phyloP scores from a whole-genome alignment of 2,329 filamentous ascomycete species.

The Penicillium sp. region DNA sequence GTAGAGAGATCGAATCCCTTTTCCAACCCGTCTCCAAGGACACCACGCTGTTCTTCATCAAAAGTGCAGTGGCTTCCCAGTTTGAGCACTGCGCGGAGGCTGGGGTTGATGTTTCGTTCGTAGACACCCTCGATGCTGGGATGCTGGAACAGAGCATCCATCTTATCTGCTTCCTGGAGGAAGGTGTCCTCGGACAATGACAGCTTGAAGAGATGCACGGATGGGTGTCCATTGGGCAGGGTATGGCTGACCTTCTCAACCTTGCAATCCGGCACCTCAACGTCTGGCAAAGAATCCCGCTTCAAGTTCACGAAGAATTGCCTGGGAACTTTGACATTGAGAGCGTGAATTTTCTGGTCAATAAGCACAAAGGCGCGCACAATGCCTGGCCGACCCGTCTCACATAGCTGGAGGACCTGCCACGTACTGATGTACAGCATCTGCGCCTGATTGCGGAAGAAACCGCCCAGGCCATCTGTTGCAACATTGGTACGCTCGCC shows the following conservation, averaged over 20 bases:
- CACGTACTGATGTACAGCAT: slow-evolving; percentile 87
- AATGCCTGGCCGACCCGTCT: slow-evolving; percentile 81
- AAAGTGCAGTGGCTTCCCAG: slow-evolving; percentile 91
- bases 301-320: slow-evolving; percentile 92
- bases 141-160: slow-evolving; percentile 83
- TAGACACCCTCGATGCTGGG: slow-evolving; percentile 96
- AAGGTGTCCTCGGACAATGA: slow-evolving; percentile 87
- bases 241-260: slow-evolving; percentile 94
- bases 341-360: slow-evolving; percentile 82
- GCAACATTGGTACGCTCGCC: slow-evolving; percentile 72
- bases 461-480: slow-evolving; percentile 64
- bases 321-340: slow-evolving; percentile 87
- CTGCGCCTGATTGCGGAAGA: slow-evolving; percentile 92
- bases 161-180: slow-evolving; percentile 79
- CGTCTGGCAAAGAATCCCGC: slow-evolving; percentile 80
- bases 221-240: slow-evolving; percentile 91
- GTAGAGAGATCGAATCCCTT: slow-evolving; percentile 86
- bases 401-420: slow-evolving; percentile 86
- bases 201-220: slow-evolving; percentile 90
- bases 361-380: slow-evolving; percentile 90
- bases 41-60: slow-evolving; percentile 84
- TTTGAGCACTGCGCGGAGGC: slow-evolving; percentile 82
- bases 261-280: slow-evolving; percentile 80
- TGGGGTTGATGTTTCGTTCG: slow-evolving; percentile 86
- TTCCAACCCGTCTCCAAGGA: slow-evolving; percentile 88